Conservation (phyloP, 2,329 filamentous ascomycete species). For the Cyanodermella asteris region DNA sequence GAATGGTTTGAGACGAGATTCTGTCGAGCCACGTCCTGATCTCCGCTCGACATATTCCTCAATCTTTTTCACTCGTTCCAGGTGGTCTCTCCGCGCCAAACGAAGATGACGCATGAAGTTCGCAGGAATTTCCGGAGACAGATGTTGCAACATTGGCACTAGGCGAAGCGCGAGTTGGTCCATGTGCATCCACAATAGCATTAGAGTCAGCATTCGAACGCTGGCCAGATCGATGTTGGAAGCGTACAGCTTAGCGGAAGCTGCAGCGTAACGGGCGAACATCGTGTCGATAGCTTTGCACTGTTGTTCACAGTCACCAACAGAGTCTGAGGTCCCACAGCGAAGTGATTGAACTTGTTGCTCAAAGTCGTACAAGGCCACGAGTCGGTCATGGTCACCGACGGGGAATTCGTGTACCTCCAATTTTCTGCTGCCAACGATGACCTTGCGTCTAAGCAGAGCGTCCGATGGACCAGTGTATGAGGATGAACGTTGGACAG, state of each 20-base stretch:
- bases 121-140: conserved; percentile 22
- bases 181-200: conserved; percentile 37
- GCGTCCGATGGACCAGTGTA: no score
- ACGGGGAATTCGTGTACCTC: no score
- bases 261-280: no score
- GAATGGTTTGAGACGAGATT: conserved; percentile 19
- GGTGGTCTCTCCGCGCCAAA: conserved; percentile 21
- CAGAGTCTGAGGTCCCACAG: no score
- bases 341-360: no score
- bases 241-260: conserved; percentile 8
- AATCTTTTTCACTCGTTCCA: conserved; percentile 22
- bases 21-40: conserved; percentile 8
- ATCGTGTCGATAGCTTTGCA: no score
- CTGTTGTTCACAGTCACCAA: no score
- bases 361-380: no score
- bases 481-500: no score
- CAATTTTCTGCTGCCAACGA: no score
- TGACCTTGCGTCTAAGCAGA: no score
- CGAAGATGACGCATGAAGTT: conserved; percentile 22
- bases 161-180: conserved; percentile 24
- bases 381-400: no score
- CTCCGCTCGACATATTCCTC: conserved; percentile 27
- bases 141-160: conserved; percentile 24
- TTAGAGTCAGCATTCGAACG: conserved; percentile 29
- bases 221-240: conserved; percentile 21